Evolutionary conservation across 495 filamentous ascomycete species (phyloP).

Genomic region (Cryomyces antarcticus): DNA sequence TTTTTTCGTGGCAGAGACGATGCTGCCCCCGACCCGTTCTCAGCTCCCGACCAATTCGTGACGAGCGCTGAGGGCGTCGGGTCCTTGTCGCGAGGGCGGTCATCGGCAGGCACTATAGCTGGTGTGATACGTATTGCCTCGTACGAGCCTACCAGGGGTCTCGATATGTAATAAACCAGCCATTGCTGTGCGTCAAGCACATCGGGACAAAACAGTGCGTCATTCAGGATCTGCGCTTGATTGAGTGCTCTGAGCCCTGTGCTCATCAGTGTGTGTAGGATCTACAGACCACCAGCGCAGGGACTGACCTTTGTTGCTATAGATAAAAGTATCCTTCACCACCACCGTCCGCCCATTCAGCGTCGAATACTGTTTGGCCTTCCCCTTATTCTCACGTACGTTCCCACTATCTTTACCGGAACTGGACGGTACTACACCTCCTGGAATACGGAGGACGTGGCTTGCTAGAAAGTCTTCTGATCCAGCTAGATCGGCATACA

Average conservation of each 20-base stretch:
- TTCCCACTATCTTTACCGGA: conserved; percentile 51
- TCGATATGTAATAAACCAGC: conserved; percentile 92
- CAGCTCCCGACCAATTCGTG: conserved; percentile 3
- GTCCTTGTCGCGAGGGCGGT: conserved; percentile 5
- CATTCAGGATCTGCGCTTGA: conserved; percentile 73
- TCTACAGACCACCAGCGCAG: background rate
- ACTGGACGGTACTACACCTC: conserved; percentile 29
- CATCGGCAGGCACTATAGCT: conserved; percentile 8
- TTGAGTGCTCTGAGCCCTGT: conserved; percentile 80
- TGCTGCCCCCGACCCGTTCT: no score
- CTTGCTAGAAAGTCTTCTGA: conserved; percentile 91
- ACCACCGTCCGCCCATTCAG: conserved; percentile 85
- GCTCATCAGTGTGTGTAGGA: background rate
- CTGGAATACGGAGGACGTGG: conserved; percentile 79
- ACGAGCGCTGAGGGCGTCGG: conserved; percentile 5
- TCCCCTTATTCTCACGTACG: conserved; percentile 76
- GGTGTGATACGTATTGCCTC: conserved; percentile 35
- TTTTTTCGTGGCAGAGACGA: no score
- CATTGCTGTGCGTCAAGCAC: conserved; percentile 68
- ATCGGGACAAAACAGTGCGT: conserved; percentile 75
- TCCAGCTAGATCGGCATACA: conserved; percentile 59
- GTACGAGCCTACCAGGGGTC: conserved; percentile 68
- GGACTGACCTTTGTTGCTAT: conserved; percentile 81
- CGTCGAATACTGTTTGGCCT: conserved; percentile 82
- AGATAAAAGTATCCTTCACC: conserved; percentile 81